phyloP scores from a whole-genome alignment of 768 basidiomycete species.

The Psilocybe subaeruginosa region DNA sequence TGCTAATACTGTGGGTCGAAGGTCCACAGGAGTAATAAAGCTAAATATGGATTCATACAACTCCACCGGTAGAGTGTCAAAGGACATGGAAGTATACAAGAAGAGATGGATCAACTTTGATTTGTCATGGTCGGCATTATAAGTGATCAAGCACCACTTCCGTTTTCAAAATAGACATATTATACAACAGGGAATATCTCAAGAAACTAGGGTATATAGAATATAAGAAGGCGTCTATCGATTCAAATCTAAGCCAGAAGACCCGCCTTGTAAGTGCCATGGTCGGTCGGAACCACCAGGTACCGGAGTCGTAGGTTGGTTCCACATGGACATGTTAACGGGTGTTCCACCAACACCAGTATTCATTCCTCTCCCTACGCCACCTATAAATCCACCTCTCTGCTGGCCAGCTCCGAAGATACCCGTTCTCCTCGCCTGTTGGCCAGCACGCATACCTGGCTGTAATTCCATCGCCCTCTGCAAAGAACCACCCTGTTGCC shows the following conservation, averaged over 20 bases:
- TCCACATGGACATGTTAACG: conserved; percentile 36
- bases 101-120: background rate
- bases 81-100: conserved; percentile 23
- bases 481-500: conserved; percentile 33
- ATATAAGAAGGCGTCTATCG: conserved; percentile 15
- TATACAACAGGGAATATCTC: background rate
- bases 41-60: conserved; percentile 63
- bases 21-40: conserved; percentile 46
- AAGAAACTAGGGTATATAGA: conserved; percentile 1
- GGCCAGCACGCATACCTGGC: conserved; percentile 53
- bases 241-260: conserved; percentile 24
- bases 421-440: conserved; percentile 55
- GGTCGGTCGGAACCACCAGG: conserved; percentile 44
- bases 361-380: conserved; percentile 28
- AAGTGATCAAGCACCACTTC: background rate
- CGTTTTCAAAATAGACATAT: conserved; percentile 1
- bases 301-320: conserved; percentile 40
- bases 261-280: conserved; percentile 38
- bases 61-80: conserved; percentile 60
- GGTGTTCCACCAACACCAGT: conserved; percentile 31
- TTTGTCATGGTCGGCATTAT: background rate
- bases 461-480: conserved; percentile 56
- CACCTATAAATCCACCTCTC: conserved; percentile 35
- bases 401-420: conserved; percentile 58
- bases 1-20: conserved; percentile 58